Evolutionary conservation across 805 yeast genomes (phyloP).

Genomic region (Hanseniaspora nectarophila): DNA sequence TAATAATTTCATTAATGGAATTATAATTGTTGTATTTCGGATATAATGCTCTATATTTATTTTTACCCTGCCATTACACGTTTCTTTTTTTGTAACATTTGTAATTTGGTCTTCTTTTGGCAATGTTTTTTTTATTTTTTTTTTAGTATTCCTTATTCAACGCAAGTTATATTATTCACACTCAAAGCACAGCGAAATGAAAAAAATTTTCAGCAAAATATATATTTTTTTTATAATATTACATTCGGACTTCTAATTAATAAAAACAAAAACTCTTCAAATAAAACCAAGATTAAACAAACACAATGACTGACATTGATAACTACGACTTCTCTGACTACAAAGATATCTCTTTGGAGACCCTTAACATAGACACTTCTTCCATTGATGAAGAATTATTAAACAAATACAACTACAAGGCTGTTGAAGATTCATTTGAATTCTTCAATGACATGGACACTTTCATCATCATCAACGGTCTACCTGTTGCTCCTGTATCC

Average conservation of each 20-base stretch:
- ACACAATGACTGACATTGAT: slow-evolving; percentile 8
- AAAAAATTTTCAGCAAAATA: not conserved
- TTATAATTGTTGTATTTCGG: no score
- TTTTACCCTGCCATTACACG: no score
- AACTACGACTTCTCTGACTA: slow-evolving; percentile 16
- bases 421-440: slow-evolving; percentile 28
- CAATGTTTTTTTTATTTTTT: no score
- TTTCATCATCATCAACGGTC: slow-evolving; percentile 83
- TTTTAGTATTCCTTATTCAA: no score
- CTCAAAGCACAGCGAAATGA: no score
- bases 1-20: no score
- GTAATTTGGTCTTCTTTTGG: no score
- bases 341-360: slow-evolving; percentile 33
- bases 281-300: not conserved
- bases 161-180: no score
- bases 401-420: slow-evolving; percentile 25
- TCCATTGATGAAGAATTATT: slow-evolving; percentile 72
- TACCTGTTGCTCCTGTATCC: slow-evolving; percentile 86
- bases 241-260: no score
- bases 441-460: slow-evolving; percentile 50
- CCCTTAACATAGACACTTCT: slow-evolving; percentile 49
- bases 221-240: not conserved
- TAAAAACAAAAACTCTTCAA: not conserved
- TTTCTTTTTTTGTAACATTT: no score
- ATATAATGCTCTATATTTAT: no score